These are phyloP conservation scores for Akanthomyces lecanii DNA, from an alignment of 2,329 filamentous ascomycete species.

Conservation along the genomic window DNA sequence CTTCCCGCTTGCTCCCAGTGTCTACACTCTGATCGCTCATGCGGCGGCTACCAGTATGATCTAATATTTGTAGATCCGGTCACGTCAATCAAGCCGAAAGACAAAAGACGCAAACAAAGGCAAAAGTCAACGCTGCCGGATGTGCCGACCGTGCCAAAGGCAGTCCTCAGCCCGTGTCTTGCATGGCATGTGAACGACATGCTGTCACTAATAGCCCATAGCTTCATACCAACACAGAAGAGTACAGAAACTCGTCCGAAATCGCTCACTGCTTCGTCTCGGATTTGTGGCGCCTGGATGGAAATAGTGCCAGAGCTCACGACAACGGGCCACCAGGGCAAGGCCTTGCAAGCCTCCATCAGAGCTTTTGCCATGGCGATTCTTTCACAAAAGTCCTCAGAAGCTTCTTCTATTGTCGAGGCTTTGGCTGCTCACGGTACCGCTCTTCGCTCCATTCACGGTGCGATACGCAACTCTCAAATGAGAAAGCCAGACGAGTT, in stretches of 20 bases:
- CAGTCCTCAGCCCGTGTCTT: not conserved
- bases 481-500: conserved; percentile 26
- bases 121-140: not conserved
- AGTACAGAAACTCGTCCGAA: not conserved
- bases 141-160: not conserved
- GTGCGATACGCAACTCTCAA: conserved; percentile 22
- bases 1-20: conserved; percentile 26
- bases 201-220: not conserved
- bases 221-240: not conserved
- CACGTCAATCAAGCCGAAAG: not conserved
- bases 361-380: conserved; percentile 32
- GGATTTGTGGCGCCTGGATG: conserved; percentile 39
- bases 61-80: conserved; percentile 23
- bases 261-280: conserved; percentile 27
- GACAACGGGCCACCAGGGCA: conserved; percentile 18
- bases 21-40: conserved; percentile 18
- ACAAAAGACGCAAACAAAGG: not conserved
- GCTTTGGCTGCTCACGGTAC: not conserved
- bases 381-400: conserved; percentile 19
- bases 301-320: conserved; percentile 33
- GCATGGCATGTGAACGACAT: not conserved
- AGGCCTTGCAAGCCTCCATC: conserved; percentile 28
- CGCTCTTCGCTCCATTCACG: not conserved
- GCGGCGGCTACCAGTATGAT: conserved; percentile 25
- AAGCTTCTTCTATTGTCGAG: not conserved